Conservation (phyloP, 2,329 filamentous ascomycete genomes). For the Aspergillus sp. region DNA sequence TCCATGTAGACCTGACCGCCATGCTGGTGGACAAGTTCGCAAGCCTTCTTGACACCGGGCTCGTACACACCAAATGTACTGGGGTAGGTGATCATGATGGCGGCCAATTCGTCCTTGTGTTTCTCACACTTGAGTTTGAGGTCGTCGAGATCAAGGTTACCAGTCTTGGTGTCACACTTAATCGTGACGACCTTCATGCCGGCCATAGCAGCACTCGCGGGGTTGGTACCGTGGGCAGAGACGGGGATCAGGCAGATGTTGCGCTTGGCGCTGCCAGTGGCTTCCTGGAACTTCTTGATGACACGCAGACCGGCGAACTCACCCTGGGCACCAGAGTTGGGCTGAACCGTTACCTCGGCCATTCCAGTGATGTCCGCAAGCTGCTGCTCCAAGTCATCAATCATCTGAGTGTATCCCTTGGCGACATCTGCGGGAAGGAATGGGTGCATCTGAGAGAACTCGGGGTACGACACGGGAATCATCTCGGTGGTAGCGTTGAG, state of each 20-base stretch:
- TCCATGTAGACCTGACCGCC: slow-evolving; percentile 98
- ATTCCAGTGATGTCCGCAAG: slow-evolving; percentile 84
- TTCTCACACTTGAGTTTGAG: slow-evolving; percentile 86
- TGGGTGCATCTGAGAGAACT: slow-evolving; percentile 78
- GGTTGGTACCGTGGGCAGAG: slow-evolving; percentile 94
- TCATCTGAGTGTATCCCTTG: slow-evolving; percentile 68
- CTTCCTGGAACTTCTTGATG: slow-evolving; percentile 80
- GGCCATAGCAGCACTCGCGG: slow-evolving; percentile 91
- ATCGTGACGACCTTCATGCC: slow-evolving; percentile 91
- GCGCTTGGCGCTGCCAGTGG: slow-evolving; percentile 63
- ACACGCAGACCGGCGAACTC: slow-evolving; percentile 88
- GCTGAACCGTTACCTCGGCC: slow-evolving; percentile 84
- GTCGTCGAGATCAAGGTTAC: slow-evolving; percentile 85
- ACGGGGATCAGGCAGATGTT: slow-evolving; percentile 94
- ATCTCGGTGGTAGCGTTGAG: slow-evolving; percentile 93
- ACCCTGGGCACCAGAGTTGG: slow-evolving; percentile 93
- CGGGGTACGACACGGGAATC: slow-evolving; percentile 76
- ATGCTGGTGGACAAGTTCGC: slow-evolving; percentile 78
- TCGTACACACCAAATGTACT: slow-evolving; percentile 96
- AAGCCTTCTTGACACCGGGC: slow-evolving; percentile 80
- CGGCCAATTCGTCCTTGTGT: slow-evolving; percentile 79
- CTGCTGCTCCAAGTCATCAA: slow-evolving; percentile 71
- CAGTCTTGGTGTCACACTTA: slow-evolving; percentile 84
- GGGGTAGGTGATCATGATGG: slow-evolving; percentile 96
- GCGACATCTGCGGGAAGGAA: slow-evolving; percentile 66